Percentiles rank a stretch among this genome's conserved stretches.
Conservation (phyloP, 169 alveolate species). For the Eimeria zaria region DNA sequence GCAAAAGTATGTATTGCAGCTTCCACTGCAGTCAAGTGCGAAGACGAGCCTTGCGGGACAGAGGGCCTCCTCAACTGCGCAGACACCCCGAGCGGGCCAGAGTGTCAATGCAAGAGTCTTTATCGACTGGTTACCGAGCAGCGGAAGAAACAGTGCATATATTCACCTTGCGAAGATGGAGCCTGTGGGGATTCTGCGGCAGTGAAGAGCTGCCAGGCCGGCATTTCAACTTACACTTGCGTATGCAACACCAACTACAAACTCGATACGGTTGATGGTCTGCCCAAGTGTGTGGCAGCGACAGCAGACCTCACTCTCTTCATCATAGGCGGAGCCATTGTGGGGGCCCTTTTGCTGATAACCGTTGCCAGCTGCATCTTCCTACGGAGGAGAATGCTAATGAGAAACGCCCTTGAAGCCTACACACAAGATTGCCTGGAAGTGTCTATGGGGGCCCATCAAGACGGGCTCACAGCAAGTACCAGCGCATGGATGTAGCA, state of each 20-base stretch:
- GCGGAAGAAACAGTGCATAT: slow-evolving; percentile 28
- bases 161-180: slow-evolving; percentile 20
- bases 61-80: slow-evolving; percentile 49
- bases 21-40: neutral
- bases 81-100: slow-evolving; percentile 36
- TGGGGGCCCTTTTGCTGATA: slow-evolving; percentile 4
- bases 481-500: slow-evolving; percentile 56
- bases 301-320: neutral
- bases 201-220: slow-evolving; percentile 36
- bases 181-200: slow-evolving; percentile 56
- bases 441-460: slow-evolving; percentile 45
- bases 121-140: slow-evolving; percentile 46
- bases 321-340: slow-evolving; percentile 14
- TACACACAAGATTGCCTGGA: slow-evolving; percentile 14
- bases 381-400: slow-evolving; percentile 24
- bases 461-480: slow-evolving; percentile 25
- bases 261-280: slow-evolving; percentile 49
- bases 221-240: slow-evolving; percentile 38
- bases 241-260: slow-evolving; percentile 17
- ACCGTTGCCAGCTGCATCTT: slow-evolving; percentile 4
- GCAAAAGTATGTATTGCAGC: neutral
- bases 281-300: slow-evolving; percentile 38
- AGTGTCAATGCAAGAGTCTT: slow-evolving; percentile 11
- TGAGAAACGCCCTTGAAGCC: slow-evolving; percentile 13
- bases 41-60: slow-evolving; percentile 48